These are phyloP conservation scores for Lepiota brunneoincarnata DNA, from an alignment of 768 basidiomycete species.

Conservation along the genomic window DNA sequence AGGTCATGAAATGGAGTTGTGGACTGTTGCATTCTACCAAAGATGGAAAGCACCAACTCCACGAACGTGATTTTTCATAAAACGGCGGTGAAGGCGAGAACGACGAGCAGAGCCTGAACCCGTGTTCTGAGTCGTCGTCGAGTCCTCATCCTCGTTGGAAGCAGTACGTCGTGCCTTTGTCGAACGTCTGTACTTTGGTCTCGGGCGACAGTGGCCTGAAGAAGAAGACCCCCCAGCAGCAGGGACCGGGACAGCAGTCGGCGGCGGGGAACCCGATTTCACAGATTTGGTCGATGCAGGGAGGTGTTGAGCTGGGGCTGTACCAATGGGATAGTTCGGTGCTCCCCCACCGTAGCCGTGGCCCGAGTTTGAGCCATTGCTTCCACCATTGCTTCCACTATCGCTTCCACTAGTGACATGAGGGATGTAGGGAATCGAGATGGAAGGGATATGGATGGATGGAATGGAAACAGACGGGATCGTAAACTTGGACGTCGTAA, in stretches of 20 bases:
- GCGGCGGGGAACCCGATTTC: neutral
- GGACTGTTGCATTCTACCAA: too few species aligned
- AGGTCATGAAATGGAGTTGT: too few species aligned
- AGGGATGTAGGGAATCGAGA: conserved; percentile 3
- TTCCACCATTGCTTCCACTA: neutral
- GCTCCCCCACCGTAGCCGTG: neutral
- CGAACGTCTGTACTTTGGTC: neutral
- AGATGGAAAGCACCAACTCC: too few species aligned
- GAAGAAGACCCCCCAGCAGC: neutral
- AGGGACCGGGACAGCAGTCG: neutral
- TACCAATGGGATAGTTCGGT: too few species aligned
- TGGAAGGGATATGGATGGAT: conserved; percentile 13
- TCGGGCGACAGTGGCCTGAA: neutral
- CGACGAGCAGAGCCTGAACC: neutral
- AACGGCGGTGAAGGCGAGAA: conserved; percentile 4
- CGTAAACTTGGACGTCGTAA: conserved; percentile 7
- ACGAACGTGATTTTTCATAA: neutral
- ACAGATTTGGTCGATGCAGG: too few species aligned
- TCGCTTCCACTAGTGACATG: neutral
- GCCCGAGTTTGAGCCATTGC: neutral
- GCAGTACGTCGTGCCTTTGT: neutral
- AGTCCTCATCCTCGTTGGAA: neutral
- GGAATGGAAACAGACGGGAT: conserved; percentile 13
- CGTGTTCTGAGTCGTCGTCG: neutral
- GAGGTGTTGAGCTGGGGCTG: too few species aligned